These are phyloP conservation scores for Neocallimastix lanati DNA, from an alignment of 192 early-diverging fungal genomes.

Conservation along the genomic window DNA sequence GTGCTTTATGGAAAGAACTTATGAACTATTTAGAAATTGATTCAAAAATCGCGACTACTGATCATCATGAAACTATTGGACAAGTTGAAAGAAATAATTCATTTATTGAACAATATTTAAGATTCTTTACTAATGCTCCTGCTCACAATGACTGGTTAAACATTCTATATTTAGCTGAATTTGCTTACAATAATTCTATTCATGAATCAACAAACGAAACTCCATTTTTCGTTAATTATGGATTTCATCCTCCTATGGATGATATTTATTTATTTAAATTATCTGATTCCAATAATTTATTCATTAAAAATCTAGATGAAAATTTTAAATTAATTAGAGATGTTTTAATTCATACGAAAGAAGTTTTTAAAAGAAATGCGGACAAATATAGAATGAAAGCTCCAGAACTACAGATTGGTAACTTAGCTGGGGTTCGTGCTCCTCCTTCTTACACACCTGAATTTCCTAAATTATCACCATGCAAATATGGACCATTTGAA, in stretches of 20 bases:
- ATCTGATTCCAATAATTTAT: too few species aligned
- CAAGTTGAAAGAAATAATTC: slow-evolving; percentile 19
- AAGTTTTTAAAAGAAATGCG: too few species aligned
- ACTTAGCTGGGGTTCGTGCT: too few species aligned
- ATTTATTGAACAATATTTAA: slow-evolving; percentile 14
- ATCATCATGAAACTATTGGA: slow-evolving; percentile 16
- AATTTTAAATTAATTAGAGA: too few species aligned
- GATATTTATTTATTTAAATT: too few species aligned
- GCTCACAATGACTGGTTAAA: slow-evolving; percentile 19
- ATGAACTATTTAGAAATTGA: slow-evolving; percentile 6
- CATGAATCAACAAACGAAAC: slow-evolving; percentile 7
- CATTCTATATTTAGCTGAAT: slow-evolving; percentile 16
- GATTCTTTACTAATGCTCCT: slow-evolving; percentile 9
- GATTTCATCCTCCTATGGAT: slow-evolving; percentile 1
- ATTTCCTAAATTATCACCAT: too few species aligned
- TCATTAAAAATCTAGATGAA: too few species aligned
- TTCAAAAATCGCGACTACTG: slow-evolving; percentile 15
- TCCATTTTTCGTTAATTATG: slow-evolving; percentile 9
- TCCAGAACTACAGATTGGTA: too few species aligned
- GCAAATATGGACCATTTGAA: too few species aligned
- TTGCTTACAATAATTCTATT: slow-evolving; percentile 28
- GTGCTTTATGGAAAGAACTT: slow-evolving; percentile 14
- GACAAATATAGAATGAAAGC: too few species aligned
- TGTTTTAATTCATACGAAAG: too few species aligned
- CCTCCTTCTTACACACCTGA: too few species aligned